A percentile compares a stretch with the other conserved stretches of the same genome.
Evolutionary conservation across 1,284 basidiomycete genomes (phyloP).

Genomic region (Ceratobasidium theobromae): DNA sequence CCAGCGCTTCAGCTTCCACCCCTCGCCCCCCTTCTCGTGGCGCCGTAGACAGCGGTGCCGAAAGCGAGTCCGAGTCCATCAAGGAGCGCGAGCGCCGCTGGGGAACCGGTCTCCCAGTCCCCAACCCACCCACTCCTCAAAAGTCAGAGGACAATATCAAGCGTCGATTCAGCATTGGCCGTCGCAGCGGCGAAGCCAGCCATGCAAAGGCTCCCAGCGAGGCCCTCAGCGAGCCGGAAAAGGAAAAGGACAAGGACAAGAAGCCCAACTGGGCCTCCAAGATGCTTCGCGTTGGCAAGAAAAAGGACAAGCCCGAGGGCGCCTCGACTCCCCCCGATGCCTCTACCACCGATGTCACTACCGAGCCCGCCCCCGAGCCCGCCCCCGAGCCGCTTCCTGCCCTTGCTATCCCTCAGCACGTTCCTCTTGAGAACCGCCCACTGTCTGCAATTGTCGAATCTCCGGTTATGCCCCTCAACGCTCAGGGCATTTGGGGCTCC

Average conservation of each 20-base stretch:
- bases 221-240: too few species aligned
- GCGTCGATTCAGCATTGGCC: conserved; percentile 22
- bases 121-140: conserved; percentile 7
- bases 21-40: conserved; percentile 11
- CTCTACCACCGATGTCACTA: neutral
- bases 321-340: neutral
- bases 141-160: conserved; percentile 27
- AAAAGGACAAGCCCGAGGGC: conserved; percentile 24
- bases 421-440: neutral
- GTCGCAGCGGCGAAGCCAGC: neutral
- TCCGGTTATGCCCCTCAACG: conserved; percentile 1
- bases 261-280: conserved; percentile 22
- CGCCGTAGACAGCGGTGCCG: neutral
- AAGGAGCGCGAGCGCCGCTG: conserved; percentile 27
- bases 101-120: conserved; percentile 9
- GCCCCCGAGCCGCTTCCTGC: conserved; percentile 17
- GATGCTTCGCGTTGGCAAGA: conserved; percentile 5
- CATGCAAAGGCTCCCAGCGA: conserved; percentile 22
- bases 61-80: conserved; percentile 10
- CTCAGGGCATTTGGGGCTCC: neutral
- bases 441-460: conserved; percentile 31
- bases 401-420: conserved; percentile 1
- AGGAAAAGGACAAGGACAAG: too few species aligned
- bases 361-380: neutral
- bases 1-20: neutral